phyloP scores from a whole-genome alignment of 805 yeast genomes.

The Monosporozyma solicola region DNA sequence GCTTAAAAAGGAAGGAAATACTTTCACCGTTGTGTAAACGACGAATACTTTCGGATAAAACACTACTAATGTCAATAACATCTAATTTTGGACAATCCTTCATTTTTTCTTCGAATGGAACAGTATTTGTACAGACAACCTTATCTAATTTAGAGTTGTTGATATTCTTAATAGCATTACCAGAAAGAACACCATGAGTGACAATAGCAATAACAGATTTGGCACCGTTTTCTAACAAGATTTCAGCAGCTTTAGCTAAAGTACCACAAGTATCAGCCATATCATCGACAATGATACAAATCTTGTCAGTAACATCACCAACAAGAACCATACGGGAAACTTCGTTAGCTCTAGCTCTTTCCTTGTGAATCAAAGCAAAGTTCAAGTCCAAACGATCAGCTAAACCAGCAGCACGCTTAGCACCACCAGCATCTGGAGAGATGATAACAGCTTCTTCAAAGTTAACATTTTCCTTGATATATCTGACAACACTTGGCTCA shows the following conservation, averaged over 20 bases:
- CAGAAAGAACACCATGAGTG: conserved; percentile 73
- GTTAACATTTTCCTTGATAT: conserved; percentile 54
- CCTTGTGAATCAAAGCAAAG: conserved; percentile 79
- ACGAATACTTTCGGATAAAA: conserved; percentile 73
- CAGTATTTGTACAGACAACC: conserved; percentile 73
- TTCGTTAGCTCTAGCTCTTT: conserved; percentile 75
- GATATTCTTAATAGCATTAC: conserved; percentile 63
- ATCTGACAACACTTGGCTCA: conserved; percentile 71
- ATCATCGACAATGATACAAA: conserved; percentile 74
- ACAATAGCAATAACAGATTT: conserved; percentile 71
- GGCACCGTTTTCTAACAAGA: conserved; percentile 58
- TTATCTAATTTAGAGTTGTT: conserved; percentile 58
- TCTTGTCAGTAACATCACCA: conserved; percentile 71
- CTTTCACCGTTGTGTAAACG: conserved; percentile 84
- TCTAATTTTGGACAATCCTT: conserved; percentile 49
- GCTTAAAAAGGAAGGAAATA: conserved; percentile 61
- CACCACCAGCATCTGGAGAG: conserved; percentile 89
- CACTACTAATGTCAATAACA: conserved; percentile 59
- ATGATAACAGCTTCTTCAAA: conserved; percentile 60
- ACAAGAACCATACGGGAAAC: conserved; percentile 78
- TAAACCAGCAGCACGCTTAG: conserved; percentile 78
- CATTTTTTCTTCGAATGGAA: conserved; percentile 62
- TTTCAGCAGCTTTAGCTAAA: conserved; percentile 72
- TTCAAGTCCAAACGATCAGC: conserved; percentile 73
- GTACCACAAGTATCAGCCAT: conserved; percentile 92